phyloP scores from a whole-genome alignment of 805 yeast genomes.

The Metschnikowia picachoensis region DNA sequence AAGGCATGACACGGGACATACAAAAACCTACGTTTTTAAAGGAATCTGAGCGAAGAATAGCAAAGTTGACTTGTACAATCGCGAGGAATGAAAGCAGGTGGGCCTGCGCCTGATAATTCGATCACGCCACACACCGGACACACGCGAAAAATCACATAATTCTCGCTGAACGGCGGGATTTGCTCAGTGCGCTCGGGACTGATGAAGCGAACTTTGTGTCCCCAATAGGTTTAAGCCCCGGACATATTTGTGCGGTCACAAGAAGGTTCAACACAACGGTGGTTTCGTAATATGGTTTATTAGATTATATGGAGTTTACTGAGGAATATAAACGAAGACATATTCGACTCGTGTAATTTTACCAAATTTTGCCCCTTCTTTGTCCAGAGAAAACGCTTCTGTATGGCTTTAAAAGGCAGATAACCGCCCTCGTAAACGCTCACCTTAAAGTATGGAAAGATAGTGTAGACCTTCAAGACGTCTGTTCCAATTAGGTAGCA shows the following conservation, averaged over 20 bases:
- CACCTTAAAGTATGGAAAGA: neutral
- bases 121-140: constrained; percentile 3
- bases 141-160: neutral
- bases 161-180: neutral
- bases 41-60: neutral
- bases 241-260: neutral
- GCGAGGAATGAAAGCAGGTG: neutral
- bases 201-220: no score
- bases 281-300: neutral
- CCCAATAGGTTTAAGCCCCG: no score
- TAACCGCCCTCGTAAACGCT: neutral
- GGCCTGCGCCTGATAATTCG: constrained; percentile 1
- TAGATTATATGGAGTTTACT: neutral
- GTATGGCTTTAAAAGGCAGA: no score
- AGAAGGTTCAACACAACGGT: neutral
- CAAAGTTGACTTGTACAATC: neutral
- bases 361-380: no score
- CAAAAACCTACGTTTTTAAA: neutral
- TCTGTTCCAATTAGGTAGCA: constrained; percentile 12
- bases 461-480: neutral
- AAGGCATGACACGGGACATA: no score
- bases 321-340: neutral
- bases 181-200: no score
- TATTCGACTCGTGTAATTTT: neutral
- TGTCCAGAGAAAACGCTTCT: no score